These are phyloP conservation scores for Pinus albicaulis DNA, from an alignment of 75 land plant species.

Conservation along the genomic window DNA sequence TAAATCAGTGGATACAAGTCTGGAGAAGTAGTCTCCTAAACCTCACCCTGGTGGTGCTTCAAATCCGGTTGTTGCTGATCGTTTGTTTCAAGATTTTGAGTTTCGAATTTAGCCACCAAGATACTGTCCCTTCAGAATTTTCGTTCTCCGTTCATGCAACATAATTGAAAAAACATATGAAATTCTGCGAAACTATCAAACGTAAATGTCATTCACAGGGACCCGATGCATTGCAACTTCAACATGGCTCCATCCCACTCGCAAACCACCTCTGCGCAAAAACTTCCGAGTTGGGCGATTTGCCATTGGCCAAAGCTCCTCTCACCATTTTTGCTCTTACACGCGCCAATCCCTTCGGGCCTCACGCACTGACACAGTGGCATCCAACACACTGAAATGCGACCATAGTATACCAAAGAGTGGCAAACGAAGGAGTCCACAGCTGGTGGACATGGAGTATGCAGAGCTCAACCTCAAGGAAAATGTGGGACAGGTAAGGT, in stretches of 20 bases:
- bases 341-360: too few relatives aligned
- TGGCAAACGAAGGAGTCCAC: constrained; percentile 14
- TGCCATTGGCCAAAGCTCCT: not conserved
- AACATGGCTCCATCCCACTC: not conserved
- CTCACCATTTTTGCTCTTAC: not conserved
- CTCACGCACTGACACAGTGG: too few relatives aligned
- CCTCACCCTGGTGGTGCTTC: too few relatives aligned
- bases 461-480: constrained; percentile 50
- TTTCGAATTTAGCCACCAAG: too few relatives aligned
- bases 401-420: not conserved
- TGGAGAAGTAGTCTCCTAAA: too few relatives aligned
- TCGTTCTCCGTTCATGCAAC: too few relatives aligned
- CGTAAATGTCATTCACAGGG: not conserved
- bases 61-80: too few relatives aligned
- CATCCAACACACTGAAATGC: too few relatives aligned
- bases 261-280: not conserved
- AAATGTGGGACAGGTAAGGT: constrained; percentile 24
- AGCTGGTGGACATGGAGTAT: constrained; percentile 49
- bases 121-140: too few relatives aligned
- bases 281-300: not conserved
- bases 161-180: too few relatives aligned
- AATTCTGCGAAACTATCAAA: not conserved
- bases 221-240: constrained; percentile 1
- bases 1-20: too few relatives aligned
- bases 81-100: too few relatives aligned